Evolutionary conservation across 1,284 basidiomycete species (phyloP).

Genomic region (Vanrija sp.): DNA sequence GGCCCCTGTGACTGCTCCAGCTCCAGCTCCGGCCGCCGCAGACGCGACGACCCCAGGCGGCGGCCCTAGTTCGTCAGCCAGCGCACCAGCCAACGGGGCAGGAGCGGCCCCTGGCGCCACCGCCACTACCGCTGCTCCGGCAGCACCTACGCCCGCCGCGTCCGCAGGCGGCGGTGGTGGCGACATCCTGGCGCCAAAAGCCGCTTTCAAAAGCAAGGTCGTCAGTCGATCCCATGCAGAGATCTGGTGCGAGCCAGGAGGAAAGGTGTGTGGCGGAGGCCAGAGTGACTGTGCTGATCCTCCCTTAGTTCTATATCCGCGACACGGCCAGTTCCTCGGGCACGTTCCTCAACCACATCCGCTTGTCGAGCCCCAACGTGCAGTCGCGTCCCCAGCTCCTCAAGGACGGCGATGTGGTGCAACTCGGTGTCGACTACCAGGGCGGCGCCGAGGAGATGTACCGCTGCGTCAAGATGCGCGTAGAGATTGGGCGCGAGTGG

Average conservation of each 20-base stretch:
- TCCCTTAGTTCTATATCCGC: slow-evolving; percentile 71
- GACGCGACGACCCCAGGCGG: not conserved
- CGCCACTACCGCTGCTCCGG: not conserved
- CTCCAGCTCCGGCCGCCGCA: slow-evolving; percentile 10
- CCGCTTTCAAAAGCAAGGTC: slow-evolving; percentile 95
- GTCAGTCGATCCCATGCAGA: slow-evolving; percentile 93
- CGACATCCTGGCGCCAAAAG: slow-evolving; percentile 70
- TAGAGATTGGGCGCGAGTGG: slow-evolving; percentile 85
- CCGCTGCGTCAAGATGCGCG: slow-evolving; percentile 93
- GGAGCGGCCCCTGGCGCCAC: not conserved
- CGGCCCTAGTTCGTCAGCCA: not conserved
- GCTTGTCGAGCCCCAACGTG: slow-evolving; percentile 76
- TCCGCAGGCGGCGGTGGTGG: slow-evolving; percentile 45
- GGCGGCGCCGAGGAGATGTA: slow-evolving; percentile 97
- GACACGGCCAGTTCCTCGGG: slow-evolving; percentile 89
- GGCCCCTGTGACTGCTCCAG: not conserved
- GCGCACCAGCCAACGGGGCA: not conserved
- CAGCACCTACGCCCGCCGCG: slow-evolving; percentile 7
- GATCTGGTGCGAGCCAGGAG: slow-evolving; percentile 69
- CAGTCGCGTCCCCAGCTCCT: slow-evolving; percentile 75
- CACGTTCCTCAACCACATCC: slow-evolving; percentile 93
- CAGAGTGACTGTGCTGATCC: not conserved
- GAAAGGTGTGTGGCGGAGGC: slow-evolving; percentile 50
- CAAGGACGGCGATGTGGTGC: slow-evolving; percentile 91
- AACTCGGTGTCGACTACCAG: slow-evolving; percentile 97